phyloP scores from a whole-genome alignment of 1,139 yeast species.

The Saccharomycopsis hybrid region DNA sequence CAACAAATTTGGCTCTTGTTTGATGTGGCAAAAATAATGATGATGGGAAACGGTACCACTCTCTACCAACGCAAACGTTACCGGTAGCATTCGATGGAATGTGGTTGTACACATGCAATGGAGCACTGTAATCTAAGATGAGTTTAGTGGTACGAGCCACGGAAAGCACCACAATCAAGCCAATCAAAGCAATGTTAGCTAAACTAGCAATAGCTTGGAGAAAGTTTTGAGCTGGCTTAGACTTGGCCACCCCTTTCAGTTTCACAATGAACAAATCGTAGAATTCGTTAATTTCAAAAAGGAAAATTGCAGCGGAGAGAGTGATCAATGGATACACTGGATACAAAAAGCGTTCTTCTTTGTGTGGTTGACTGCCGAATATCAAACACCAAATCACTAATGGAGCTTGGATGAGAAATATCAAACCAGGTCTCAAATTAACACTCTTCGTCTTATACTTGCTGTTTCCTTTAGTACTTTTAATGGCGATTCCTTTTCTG shows the following conservation, averaged over 20 bases:
- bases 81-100: slow-evolving; percentile 27
- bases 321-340: slow-evolving; percentile 72
- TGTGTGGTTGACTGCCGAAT: slow-evolving; percentile 76
- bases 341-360: slow-evolving; percentile 86
- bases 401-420: slow-evolving; percentile 35
- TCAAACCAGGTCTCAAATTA: background rate
- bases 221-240: background rate
- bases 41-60: slow-evolving; percentile 91
- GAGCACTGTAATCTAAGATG: slow-evolving; percentile 55
- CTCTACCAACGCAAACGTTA: slow-evolving; percentile 82
- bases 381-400: slow-evolving; percentile 59
- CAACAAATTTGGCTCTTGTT: slow-evolving; percentile 57
- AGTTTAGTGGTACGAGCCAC: slow-evolving; percentile 39
- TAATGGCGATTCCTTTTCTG: no score
- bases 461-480: background rate
- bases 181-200: slow-evolving; percentile 5
- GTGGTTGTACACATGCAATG: slow-evolving; percentile 40
- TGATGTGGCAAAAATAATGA: slow-evolving; percentile 69
- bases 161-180: slow-evolving; percentile 28
- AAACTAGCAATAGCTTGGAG: background rate
- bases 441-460: slow-evolving; percentile 6
- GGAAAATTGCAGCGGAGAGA: slow-evolving; percentile 54
- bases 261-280: slow-evolving; percentile 18
- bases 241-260: background rate
- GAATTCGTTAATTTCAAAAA: slow-evolving; percentile 24